Evolutionary conservation across 192 early-diverging fungal species (phyloP).

Genomic region (Linnemannia elongata): DNA sequence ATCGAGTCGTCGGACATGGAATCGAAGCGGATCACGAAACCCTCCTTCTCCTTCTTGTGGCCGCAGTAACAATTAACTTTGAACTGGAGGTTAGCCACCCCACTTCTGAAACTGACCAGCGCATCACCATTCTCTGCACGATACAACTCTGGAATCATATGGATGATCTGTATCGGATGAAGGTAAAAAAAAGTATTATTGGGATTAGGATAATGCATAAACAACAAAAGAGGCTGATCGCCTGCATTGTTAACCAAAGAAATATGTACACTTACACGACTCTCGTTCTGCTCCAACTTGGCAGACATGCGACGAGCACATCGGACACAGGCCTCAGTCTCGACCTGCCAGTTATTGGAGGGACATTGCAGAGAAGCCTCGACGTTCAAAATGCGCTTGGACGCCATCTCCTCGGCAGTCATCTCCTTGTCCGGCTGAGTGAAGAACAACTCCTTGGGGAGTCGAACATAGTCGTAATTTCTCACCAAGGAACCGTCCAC

Average conservation of each 20-base stretch:
- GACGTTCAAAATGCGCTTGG: conserved; percentile 37
- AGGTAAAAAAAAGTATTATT: neutral
- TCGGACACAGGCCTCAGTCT: conserved; percentile 45
- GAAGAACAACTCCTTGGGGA: conserved; percentile 43
- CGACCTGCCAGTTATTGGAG: conserved; percentile 40
- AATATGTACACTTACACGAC: conserved; percentile 31
- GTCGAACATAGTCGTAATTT: conserved; percentile 37
- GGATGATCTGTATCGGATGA: conserved; percentile 30
- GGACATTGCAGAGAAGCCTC: conserved; percentile 30
- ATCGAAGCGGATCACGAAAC: conserved; percentile 51
- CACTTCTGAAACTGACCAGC: conserved; percentile 41
- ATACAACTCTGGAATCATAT: conserved; percentile 42
- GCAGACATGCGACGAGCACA: conserved; percentile 53
- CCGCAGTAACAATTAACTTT: conserved; percentile 55
- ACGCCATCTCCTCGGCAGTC: conserved; percentile 34
- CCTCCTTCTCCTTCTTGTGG: conserved; percentile 50
- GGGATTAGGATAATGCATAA: neutral
- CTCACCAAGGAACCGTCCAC: conserved; percentile 17
- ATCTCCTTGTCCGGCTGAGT: conserved; percentile 43
- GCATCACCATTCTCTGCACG: conserved; percentile 45
- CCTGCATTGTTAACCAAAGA: neutral
- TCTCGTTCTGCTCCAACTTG: conserved; percentile 44
- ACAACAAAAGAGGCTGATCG: neutral
- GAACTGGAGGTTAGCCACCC: conserved; percentile 52
- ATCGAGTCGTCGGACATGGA: conserved; percentile 26